Evolutionary conservation across 176 grass and related monocot species (phyloP).

Genomic region (Hordeum marinum): DNA sequence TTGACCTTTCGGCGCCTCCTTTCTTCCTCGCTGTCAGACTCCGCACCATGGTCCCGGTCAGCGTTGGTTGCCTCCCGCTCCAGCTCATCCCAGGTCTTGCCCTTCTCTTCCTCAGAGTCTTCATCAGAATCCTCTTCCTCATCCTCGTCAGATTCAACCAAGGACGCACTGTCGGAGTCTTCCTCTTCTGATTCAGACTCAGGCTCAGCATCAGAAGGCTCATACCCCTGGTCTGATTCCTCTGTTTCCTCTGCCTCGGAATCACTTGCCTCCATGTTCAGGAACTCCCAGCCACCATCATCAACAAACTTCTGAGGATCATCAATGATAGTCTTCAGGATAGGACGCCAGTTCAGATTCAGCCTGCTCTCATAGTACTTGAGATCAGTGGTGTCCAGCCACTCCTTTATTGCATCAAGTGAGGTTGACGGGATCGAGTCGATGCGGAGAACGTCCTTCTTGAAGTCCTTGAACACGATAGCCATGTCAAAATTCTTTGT

Average conservation of each 20-base stretch:
- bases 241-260: conserved; percentile 69
- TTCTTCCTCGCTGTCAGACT: conserved; percentile 86
- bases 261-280: conserved; percentile 92
- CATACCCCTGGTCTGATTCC: conserved; percentile 83
- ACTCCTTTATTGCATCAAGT: conserved; percentile 82
- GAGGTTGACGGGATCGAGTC: conserved; percentile 81
- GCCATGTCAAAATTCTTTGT: conserved; percentile 95
- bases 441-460: conserved; percentile 76
- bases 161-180: conserved; percentile 39
- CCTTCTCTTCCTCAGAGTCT: conserved; percentile 91
- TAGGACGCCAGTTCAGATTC: conserved; percentile 88
- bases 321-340: conserved; percentile 81
- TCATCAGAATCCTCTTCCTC: conserved; percentile 56
- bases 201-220: conserved; percentile 69
- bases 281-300: conserved; percentile 83
- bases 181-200: conserved; percentile 72
- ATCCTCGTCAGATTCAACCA: neutral
- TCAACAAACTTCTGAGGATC: conserved; percentile 87
- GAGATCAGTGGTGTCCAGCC: conserved; percentile 88
- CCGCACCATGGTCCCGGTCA: conserved; percentile 59
- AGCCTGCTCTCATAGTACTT: conserved; percentile 94
- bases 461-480: conserved; percentile 96
- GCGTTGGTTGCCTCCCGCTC: conserved; percentile 82
- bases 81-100: conserved; percentile 89
- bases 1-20: conserved; percentile 64